Percentiles rank a stretch among this genome's conserved stretches.
Evolutionary conservation across 306 rosid species (phyloP).

Genomic region (Ammopiptanthus mongolicus): DNA sequence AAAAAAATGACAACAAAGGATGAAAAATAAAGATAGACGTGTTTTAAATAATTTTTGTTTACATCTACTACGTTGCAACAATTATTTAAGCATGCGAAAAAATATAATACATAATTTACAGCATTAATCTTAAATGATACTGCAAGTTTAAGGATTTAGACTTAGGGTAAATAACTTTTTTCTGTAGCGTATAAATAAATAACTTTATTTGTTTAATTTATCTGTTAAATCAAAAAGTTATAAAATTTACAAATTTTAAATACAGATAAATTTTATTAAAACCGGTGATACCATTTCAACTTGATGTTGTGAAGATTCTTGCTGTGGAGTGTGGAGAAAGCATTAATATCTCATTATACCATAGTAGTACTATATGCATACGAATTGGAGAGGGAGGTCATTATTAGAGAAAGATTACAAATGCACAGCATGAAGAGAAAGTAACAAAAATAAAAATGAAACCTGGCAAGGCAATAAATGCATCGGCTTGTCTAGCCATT

Average conservation of each 20-base stretch:
- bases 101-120: too few species aligned
- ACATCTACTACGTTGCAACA: not conserved
- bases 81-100: not conserved
- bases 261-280: too few species aligned
- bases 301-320: not conserved
- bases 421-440: not conserved
- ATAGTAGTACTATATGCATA: not conserved
- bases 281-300: not conserved
- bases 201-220: too few species aligned
- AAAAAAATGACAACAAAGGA: not conserved
- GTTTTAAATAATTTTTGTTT: not conserved
- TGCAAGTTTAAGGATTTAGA: not conserved
- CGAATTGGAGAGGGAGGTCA: not conserved
- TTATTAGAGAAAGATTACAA: not conserved
- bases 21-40: not conserved
- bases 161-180: too few species aligned
- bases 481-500: conserved; percentile 94
- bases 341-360: not conserved
- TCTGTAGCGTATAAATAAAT: not conserved
- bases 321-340: not conserved
- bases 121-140: not conserved
- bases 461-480: conserved; percentile 94
- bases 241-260: too few species aligned
- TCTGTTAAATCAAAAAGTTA: too few species aligned
- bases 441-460: not conserved